Evolutionary conservation across 306 rosid genomes (phyloP).

Genomic region (Cucurbita argyrosperma): DNA sequence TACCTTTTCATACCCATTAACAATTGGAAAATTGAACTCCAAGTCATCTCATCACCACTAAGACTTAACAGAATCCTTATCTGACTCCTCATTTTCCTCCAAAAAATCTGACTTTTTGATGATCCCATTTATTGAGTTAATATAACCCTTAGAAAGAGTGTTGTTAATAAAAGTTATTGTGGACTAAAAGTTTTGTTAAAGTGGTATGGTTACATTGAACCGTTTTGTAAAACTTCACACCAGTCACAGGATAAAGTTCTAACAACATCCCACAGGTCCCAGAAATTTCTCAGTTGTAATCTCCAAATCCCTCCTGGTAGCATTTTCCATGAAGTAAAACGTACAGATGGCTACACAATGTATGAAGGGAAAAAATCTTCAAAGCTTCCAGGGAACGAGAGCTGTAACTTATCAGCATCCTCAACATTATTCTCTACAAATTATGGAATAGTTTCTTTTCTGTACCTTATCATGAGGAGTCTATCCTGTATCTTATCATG

Average conservation of each 20-base stretch:
- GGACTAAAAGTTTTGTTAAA: not conserved
- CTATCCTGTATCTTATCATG: too few relatives aligned
- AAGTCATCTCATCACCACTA: not conserved
- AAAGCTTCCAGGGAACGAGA: not conserved
- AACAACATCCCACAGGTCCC: not conserved
- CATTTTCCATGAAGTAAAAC: not conserved
- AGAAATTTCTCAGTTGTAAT: not conserved
- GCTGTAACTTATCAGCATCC: not conserved
- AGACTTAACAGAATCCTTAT: not conserved
- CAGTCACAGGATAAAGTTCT: not conserved
- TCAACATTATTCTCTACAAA: not conserved
- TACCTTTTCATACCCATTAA: not conserved
- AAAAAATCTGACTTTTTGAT: not conserved
- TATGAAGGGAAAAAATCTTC: not conserved
- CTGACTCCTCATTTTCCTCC: not conserved
- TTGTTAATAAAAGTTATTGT: not conserved
- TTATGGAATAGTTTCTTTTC: not conserved
- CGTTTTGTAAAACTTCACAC: not conserved
- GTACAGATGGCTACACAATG: not conserved
- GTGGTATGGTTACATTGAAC: not conserved
- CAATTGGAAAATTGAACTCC: not conserved
- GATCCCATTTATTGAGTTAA: not conserved
- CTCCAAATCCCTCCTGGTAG: not conserved
- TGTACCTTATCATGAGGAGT: too few relatives aligned
- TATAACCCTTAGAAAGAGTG: constrained; percentile 9